A percentile compares a stretch with the other conserved stretches of the same genome.
These are phyloP conservation scores for Aspergillus felis DNA, from an alignment of 2,329 filamentous ascomycete species.

Conservation along the genomic window DNA sequence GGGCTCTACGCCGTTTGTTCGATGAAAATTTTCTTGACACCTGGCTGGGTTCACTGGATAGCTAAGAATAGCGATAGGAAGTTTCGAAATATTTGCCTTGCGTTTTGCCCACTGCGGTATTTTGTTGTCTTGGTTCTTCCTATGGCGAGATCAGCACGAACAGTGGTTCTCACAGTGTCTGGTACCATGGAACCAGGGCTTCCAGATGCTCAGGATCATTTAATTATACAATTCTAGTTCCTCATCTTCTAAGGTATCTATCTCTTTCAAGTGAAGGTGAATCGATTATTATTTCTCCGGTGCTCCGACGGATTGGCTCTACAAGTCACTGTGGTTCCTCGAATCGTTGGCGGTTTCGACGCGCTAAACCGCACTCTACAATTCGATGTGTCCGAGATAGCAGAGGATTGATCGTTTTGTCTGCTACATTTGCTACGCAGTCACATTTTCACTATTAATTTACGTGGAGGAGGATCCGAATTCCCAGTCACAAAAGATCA, in stretches of 20 bases:
- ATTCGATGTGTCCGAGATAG: slow-evolving; percentile 1
- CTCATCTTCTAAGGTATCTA: not conserved
- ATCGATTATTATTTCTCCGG: not conserved
- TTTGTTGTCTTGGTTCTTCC: not conserved
- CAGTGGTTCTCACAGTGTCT: not conserved
- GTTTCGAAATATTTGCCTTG: not conserved
- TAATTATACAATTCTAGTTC: not conserved
- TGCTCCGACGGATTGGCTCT: slow-evolving; percentile 1
- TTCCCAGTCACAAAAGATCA: not conserved
- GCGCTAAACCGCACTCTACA: slow-evolving; percentile 3
- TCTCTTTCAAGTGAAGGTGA: not conserved
- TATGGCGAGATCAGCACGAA: not conserved
- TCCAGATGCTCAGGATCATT: not conserved
- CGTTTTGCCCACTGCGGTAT: not conserved
- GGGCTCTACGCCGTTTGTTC: not conserved
- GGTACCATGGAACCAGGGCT: not conserved
- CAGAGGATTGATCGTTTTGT: slow-evolving; percentile 3
- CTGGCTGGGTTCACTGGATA: not conserved
- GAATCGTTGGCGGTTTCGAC: not conserved
- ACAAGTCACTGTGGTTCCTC: not conserved
- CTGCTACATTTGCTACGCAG: slow-evolving; percentile 2
- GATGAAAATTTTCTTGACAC: not conserved
- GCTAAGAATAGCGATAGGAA: not conserved
- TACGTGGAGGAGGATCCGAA: not conserved
- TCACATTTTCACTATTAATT: not conserved